A percentile compares a stretch with the other conserved stretches of the same genome.
These are phyloP conservation scores for Ceratobasidium sp. DNA, from an alignment of 1,284 basidiomycete genomes.

Conservation along the genomic window DNA sequence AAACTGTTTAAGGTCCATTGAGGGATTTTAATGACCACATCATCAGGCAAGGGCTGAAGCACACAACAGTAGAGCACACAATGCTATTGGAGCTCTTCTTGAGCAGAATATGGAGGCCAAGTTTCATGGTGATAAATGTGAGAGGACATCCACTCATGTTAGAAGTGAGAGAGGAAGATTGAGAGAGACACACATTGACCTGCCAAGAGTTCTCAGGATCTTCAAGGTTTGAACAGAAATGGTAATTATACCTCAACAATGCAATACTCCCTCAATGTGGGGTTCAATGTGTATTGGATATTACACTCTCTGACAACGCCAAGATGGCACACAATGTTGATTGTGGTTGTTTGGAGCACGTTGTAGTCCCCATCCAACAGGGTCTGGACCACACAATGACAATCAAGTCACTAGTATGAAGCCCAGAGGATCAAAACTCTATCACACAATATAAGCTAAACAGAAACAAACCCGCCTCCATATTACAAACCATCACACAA, in stretches of 20 bases:
- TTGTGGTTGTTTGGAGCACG: constrained; percentile 97
- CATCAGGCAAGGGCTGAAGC: constrained; percentile 98
- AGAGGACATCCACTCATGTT: constrained; percentile 99
- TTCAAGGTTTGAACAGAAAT: constrained; percentile 25
- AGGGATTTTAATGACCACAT: constrained; percentile 98
- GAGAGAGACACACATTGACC: constrained; percentile 99
- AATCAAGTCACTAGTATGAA: constrained; percentile 99
- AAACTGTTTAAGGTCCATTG: constrained; percentile 96
- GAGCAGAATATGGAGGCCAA: constrained; percentile 95
- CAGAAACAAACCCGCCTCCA: constrained; percentile 86
- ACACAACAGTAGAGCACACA: constrained; percentile 95
- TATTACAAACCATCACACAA: constrained; percentile 99
- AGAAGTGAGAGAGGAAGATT: constrained; percentile 97
- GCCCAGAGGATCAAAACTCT: constrained; percentile 99
- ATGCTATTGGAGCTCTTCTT: constrained; percentile 99
- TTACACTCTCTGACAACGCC: constrained; percentile 99
- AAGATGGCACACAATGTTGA: constrained; percentile 97
- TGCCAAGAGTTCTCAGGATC: constrained; percentile 53
- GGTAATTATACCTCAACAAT: constrained; percentile 71
- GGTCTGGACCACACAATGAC: constrained; percentile 97
- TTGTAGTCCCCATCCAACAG: constrained; percentile 98
- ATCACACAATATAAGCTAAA: not conserved
- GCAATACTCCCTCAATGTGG: constrained; percentile 66
- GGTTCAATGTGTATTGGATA: constrained; percentile 98
- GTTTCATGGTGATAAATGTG: constrained; percentile 98